These are phyloP conservation scores for Aspergillus bridgeri DNA, from an alignment of 495 filamentous ascomycete species.

Conservation along the genomic window DNA sequence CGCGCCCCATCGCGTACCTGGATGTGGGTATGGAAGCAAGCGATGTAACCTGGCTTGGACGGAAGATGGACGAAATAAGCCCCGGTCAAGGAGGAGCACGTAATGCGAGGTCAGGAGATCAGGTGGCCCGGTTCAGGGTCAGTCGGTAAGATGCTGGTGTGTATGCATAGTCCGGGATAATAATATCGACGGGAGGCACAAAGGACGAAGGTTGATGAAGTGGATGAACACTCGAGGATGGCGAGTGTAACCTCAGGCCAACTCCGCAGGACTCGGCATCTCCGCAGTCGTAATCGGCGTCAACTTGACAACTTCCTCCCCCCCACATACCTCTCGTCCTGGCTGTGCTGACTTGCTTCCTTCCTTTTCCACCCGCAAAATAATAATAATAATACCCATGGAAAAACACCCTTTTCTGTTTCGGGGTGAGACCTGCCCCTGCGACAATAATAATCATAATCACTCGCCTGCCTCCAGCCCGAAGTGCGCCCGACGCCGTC, in stretches of 20 bases:
- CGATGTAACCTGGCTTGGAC: background rate
- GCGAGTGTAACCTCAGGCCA: background rate
- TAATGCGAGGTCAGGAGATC: background rate
- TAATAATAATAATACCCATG: conserved; percentile 2
- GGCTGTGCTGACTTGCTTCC: background rate
- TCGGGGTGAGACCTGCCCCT: background rate
- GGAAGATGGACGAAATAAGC: background rate
- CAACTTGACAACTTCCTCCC: background rate
- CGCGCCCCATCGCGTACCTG: background rate
- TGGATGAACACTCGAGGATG: too few relatives aligned
- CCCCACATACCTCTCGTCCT: background rate
- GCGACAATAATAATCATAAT: conserved; percentile 3
- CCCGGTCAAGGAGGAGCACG: background rate
- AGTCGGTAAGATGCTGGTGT: background rate
- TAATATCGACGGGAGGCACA: background rate
- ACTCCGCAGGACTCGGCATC: background rate
- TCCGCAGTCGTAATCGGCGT: background rate
- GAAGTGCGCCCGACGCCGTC: conserved; percentile 17
- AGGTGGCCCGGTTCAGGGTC: background rate
- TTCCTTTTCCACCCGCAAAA: background rate
- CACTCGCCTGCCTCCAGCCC: background rate
- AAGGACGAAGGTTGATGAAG: background rate
- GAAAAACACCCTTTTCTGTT: conserved; percentile 9
- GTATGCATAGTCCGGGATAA: background rate
- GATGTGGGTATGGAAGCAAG: background rate